Evolutionary conservation across 2,329 filamentous ascomycete species (phyloP).

Genomic region (Aureobasidium uvarum): DNA sequence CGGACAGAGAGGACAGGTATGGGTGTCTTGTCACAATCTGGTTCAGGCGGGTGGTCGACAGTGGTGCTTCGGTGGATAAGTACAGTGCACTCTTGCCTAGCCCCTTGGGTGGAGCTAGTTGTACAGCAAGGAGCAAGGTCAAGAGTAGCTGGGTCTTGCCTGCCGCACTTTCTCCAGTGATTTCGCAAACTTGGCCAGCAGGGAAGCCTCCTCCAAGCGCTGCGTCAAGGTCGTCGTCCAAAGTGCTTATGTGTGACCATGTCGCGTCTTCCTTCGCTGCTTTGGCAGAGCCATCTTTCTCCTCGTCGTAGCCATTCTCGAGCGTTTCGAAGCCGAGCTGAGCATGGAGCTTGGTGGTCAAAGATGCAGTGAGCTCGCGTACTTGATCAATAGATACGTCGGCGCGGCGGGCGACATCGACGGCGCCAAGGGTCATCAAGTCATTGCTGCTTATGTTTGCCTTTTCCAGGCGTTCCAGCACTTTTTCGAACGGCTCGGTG

Average conservation of each 20-base stretch:
- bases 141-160: slow-evolving; percentile 96
- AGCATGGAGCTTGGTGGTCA: slow-evolving; percentile 65
- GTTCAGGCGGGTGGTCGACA: slow-evolving; percentile 75
- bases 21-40: slow-evolving; percentile 74
- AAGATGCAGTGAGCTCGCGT: slow-evolving; percentile 65
- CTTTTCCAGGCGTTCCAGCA: slow-evolving; percentile 77
- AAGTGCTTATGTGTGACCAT: slow-evolving; percentile 70
- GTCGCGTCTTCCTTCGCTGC: slow-evolving; percentile 33
- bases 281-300: neutral
- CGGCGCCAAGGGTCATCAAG: slow-evolving; percentile 76
- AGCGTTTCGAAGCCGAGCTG: slow-evolving; percentile 51
- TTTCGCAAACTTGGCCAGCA: slow-evolving; percentile 77
- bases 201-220: slow-evolving; percentile 76
- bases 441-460: slow-evolving; percentile 76
- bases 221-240: slow-evolving; percentile 70
- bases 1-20: slow-evolving; percentile 50
- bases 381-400: slow-evolving; percentile 78
- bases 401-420: slow-evolving; percentile 82
- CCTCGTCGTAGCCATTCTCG: neutral
- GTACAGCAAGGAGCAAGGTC: slow-evolving; percentile 76
- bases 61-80: slow-evolving; percentile 85
- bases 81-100: slow-evolving; percentile 77
- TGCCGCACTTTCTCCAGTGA: slow-evolving; percentile 87
- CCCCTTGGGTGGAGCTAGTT: slow-evolving; percentile 72
- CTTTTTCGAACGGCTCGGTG: slow-evolving; percentile 65